Conservation (phyloP, 2,329 filamentous ascomycete genomes). For the Tolypocladium ophioglossoides region DNA sequence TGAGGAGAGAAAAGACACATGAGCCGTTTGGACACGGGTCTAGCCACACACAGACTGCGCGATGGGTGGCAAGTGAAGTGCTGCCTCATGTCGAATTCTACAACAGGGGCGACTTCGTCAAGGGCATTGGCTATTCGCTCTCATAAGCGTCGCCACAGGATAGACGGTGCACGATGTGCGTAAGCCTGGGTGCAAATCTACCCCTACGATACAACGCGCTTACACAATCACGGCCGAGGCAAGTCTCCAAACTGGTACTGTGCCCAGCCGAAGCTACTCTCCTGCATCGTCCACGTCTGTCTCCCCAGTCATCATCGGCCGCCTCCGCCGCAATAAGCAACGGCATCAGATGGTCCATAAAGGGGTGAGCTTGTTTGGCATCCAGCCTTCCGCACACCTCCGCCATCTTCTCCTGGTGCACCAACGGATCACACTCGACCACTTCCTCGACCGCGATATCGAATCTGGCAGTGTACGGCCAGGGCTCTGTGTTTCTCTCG, state of each 20-base stretch:
- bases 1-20: slow-evolving; percentile 32
- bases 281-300: slow-evolving; percentile 34
- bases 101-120: slow-evolving; percentile 37
- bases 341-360: slow-evolving; percentile 40
- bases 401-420: slow-evolving; percentile 28
- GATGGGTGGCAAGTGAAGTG: slow-evolving; percentile 46
- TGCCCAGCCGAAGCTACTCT: slow-evolving; percentile 33
- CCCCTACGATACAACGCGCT: too few species aligned
- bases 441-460: slow-evolving; percentile 59
- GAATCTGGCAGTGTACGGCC: slow-evolving; percentile 52
- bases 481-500: slow-evolving; percentile 27
- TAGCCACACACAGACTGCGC: slow-evolving; percentile 46
- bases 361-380: slow-evolving; percentile 35
- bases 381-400: slow-evolving; percentile 29
- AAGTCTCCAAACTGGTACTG: slow-evolving; percentile 35
- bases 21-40: slow-evolving; percentile 47
- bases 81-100: slow-evolving; percentile 39
- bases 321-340: slow-evolving; percentile 35
- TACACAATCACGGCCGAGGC: background rate
- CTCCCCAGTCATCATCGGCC: slow-evolving; percentile 28
- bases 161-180: background rate
- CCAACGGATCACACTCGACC: slow-evolving; percentile 32
- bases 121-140: slow-evolving; percentile 28
- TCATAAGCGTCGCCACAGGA: background rate
- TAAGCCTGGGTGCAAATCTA: background rate